A percentile compares a stretch with the other conserved stretches of the same genome.
These are phyloP conservation scores for Phytophthora litchii DNA, from an alignment of 352 stramenopile genomes.

Conservation along the genomic window DNA sequence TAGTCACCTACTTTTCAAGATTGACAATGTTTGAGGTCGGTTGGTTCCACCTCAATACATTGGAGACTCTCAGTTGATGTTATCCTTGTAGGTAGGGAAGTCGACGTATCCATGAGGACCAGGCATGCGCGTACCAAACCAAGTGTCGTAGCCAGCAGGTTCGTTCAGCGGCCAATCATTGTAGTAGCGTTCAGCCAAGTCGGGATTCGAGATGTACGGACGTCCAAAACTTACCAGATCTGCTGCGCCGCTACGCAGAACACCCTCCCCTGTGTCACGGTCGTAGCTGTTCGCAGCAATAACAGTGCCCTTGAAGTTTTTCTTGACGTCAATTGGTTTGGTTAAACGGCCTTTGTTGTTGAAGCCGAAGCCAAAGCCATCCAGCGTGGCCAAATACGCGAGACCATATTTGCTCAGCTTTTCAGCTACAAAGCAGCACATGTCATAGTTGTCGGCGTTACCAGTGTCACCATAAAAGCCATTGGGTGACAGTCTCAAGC, in stretches of 20 bases:
- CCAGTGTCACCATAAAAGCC: constrained; percentile 35
- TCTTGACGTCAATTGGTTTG: constrained; percentile 43
- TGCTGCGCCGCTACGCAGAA: constrained; percentile 22
- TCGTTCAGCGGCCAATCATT: constrained; percentile 39
- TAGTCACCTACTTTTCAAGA: too few relatives aligned
- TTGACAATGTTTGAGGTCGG: too few relatives aligned
- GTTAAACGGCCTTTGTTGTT: constrained; percentile 38
- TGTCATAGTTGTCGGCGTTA: constrained; percentile 46
- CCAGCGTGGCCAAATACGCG: constrained; percentile 48
- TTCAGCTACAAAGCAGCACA: constrained; percentile 44
- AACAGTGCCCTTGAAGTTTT: constrained; percentile 35
- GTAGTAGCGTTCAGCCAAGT: constrained; percentile 30
- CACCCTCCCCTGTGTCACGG: constrained; percentile 39
- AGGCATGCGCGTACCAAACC: constrained; percentile 30
- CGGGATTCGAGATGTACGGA: constrained; percentile 40
- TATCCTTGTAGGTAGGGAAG: constrained; percentile 25
- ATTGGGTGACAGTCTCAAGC: constrained; percentile 37
- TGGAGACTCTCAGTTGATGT: not conserved
- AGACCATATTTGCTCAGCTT: constrained; percentile 41
- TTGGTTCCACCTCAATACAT: too few relatives aligned
- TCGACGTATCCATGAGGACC: constrained; percentile 28
- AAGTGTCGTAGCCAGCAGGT: constrained; percentile 28
- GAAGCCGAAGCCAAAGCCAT: constrained; percentile 46
- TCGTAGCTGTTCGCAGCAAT: constrained; percentile 43
- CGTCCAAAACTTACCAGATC: constrained; percentile 37